Evolutionary conservation across 176 grass and related monocot species (phyloP), one percentile per base, ranked within the genome.

Genomic region (Alopecurus myosuroides): DNA sequence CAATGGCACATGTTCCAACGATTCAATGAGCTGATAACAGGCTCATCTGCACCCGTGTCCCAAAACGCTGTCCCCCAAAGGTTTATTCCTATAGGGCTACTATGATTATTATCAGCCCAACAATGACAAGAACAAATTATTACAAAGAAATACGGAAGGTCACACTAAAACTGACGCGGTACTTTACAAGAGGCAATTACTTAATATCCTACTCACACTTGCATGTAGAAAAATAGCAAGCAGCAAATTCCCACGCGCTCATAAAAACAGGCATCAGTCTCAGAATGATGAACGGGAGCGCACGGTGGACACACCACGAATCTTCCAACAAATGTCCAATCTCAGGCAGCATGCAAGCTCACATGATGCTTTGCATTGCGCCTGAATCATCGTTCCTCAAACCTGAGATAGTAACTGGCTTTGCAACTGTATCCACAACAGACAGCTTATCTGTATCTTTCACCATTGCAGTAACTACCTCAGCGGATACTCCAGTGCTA

Each of bases 171-270:
- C 56, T 53, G 44, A 63, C 15, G 25, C 29, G 10, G 64, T 64
- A 82, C 64, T 82, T 90, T 82, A 82, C 84, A 90, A 33, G 44
- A 73, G 36, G 45, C 10, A 65, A 90, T 46, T 86, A 56, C 74
- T 82, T 74, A 68, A 83, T 63, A 48, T 78, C 46, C 44, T 78
- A 86, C 62, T 42, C 65, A 77, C 72, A 90, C 55, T 83, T 86
- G 79, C 79, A 26, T 90, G 74, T 80, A 66, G 45, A 86, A 86
- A 86, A 90, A 90, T 73, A 83, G 88, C 88, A 90, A 83, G 88
- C 79, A 78, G 84, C 35, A 31, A 78, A 65, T 62, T 45, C 78
- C 23, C 7, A 45, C 5, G 72, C 50, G 33, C 40, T 20, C 33
- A 7, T 63, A 51, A 49, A 78, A 86, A 80, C 53, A 62, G 28